Base-by-base conservation (phyloP, 305 asterid species). In the Nicotiana rustica region DNA sequence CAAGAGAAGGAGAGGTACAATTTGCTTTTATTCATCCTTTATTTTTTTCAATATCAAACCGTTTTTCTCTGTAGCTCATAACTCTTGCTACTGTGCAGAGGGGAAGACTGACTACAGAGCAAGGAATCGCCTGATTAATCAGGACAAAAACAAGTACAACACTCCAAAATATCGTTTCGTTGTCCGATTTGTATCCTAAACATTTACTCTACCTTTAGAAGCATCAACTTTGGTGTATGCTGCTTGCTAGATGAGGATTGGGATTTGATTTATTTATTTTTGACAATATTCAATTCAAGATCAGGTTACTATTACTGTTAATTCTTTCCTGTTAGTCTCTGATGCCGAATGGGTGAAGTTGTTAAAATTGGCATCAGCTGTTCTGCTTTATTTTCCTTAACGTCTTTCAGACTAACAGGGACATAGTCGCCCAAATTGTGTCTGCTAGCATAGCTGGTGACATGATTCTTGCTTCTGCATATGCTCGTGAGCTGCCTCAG, bases 71-170 rank as follows among this genome's bases (percentile, higher is more conserved):
- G 21, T 17, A 83, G 6, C 14, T 47, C 55, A 15, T n/a, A 15
- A 25, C 79, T 12, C 77, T 17, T 41, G 12, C 49, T 33, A 33
- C 29, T 62, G 18, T 86, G 85, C 90, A 93, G 98, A 89, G 92
- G 99, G 98, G 13, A 95, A 95, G 92, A 95, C 99, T 1, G 98
- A 95, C 83, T 95, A 94, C 35, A 71, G 99, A 7, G 98, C 98
- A 1, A 92, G 98, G 90, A 95, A 91, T 67, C 92, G 97, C 17
- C 65, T 95, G 90, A 95, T 95, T 80, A 95, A 95, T 83, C 99
- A 95, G 89, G 99, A 95, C 81, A 95, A 95, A 85, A 95, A 93
- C 86, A 95, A 94, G 83, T 93, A 93, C 86, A 94, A 94, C 85
- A 93, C 97, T 3, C 97, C 97, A 0, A 95, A 95, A 82, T 95